Base-by-base conservation (phyloP, 371 early-diverging fungal species). In the Mucor mucedo region DNA sequence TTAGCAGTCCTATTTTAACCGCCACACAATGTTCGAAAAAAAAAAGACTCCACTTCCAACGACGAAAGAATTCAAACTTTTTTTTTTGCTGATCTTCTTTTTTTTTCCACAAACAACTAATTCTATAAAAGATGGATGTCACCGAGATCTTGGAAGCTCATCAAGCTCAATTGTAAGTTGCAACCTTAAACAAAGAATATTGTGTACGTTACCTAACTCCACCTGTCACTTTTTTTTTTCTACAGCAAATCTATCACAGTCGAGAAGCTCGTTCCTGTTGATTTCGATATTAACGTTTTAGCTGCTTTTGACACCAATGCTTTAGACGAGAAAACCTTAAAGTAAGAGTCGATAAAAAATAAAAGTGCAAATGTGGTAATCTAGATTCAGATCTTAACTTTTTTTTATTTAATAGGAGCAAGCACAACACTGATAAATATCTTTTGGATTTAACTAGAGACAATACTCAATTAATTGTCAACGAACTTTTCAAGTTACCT, bases 401-500 rank as follows among this genome's bases (percentile, higher is more conserved):
- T 27, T 27, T n/a, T 38, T 44, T 40, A 48, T n/a, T 38, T 56
- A 7, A 11, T 54, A 61, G 67, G 50, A 56, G 33, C 35, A 68
- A 68, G 16, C 53, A 30, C 45, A 62, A 54, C 63, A 38, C 44
- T 7, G 92, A 92, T 58, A 76, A 71, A 59, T 89, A 88, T 66
- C 79, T 98, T 45, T 80, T 84, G 58, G 79, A 86, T 32, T 76
- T 90, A 59, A 84, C 94, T 27, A 84, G 95, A 73, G 96, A 94
- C 71, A 91, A 89, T 27, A 80, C 92, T 11, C 98, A 98, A 74
- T 75, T 93, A 7, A 75, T 98, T 35, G 78, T 97, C 62, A 97
- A 98, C 71, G 88, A 89, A 57, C 83, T 98, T 58, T 97, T 97
- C 72, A 77, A 85, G 55, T 85, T 93, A 32, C 95, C 91, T 4